Evolutionary conservation across 139 green algal genomes (phyloP).

Genomic region (Tetraselmis chui): DNA sequence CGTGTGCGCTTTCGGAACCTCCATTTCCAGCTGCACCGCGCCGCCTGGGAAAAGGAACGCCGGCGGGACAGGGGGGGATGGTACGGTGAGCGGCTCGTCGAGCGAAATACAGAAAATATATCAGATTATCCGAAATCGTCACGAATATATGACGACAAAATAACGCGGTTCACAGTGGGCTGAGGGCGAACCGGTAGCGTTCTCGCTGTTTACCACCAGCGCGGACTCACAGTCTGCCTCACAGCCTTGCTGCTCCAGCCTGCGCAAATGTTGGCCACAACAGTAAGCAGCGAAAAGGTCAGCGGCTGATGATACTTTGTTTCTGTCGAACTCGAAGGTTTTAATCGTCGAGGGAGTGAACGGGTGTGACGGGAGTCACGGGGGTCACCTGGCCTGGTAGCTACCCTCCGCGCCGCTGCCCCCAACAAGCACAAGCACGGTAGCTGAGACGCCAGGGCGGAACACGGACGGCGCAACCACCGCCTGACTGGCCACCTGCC

Average conservation of each 20-base stretch:
- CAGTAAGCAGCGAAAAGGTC: neutral
- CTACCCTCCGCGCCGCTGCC: neutral
- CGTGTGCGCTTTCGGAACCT: neutral
- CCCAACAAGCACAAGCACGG: neutral
- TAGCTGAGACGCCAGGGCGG: neutral
- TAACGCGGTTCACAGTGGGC: neutral
- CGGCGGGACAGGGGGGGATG: neutral
- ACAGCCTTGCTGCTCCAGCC: neutral
- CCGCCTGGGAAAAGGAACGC: neutral
- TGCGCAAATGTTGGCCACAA: too few relatives aligned
- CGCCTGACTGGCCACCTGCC: too few relatives aligned
- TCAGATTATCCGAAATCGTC: too few relatives aligned
- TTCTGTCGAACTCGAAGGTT: too few relatives aligned
- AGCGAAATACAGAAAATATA: too few relatives aligned
- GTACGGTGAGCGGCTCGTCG: neutral
- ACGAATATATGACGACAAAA: too few relatives aligned
- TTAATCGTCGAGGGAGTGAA: neutral
- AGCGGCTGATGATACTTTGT: neutral
- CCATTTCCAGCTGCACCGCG: neutral
- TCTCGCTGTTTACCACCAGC: neutral
- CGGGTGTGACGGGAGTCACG: too few relatives aligned
- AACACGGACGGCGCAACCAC: neutral
- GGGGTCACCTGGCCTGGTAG: neutral
- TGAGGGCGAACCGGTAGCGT: neutral
- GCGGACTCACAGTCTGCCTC: neutral